A percentile compares a stretch with the other conserved stretches of the same genome.
Conservation (phyloP, 2,329 filamentous ascomycete species). For the Chrysosphaeria jannelii region DNA sequence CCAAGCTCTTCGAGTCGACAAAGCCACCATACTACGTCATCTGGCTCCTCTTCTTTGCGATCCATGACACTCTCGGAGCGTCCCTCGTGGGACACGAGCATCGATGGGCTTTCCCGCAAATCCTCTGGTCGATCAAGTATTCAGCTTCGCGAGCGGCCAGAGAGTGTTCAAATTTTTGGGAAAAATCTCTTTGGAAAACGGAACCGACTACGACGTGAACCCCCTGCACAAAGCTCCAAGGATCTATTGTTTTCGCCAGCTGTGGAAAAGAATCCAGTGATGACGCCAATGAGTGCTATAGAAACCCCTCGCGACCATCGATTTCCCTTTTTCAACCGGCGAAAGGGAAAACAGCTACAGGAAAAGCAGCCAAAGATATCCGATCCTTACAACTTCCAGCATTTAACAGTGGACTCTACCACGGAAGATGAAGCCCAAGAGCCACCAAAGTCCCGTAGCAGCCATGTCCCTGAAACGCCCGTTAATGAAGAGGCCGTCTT, state of each 20-base stretch:
- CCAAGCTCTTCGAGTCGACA: conserved; percentile 2
- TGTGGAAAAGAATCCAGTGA: conserved; percentile 8
- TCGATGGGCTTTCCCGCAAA: conserved; percentile 17
- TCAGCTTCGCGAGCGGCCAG: conserved; percentile 21
- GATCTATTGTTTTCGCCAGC: conserved; percentile 11
- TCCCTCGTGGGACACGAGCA: conserved; percentile 15
- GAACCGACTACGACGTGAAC: conserved; percentile 19
- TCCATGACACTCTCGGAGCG: conserved; percentile 15
- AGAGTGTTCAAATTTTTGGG: conserved; percentile 27
- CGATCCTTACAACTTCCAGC: conserved; percentile 34
- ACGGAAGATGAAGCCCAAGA: not conserved
- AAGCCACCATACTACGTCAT: conserved; percentile 19
- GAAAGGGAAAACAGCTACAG: not conserved
- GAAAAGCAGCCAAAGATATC: conserved; percentile 19
- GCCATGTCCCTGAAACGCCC: conserved; percentile 16
- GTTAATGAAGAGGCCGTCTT: conserved; percentile 2
- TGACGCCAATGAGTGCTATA: conserved; percentile 9
- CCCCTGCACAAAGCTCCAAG: conserved; percentile 6
- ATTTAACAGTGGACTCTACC: conserved; percentile 19
- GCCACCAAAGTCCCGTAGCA: conserved; percentile 4
- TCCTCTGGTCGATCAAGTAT: conserved; percentile 25
- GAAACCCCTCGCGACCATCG: conserved; percentile 4
- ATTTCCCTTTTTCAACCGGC: not conserved
- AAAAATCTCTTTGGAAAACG: conserved; percentile 27
- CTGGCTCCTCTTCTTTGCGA: conserved; percentile 22